A percentile compares a stretch with the other conserved stretches of the same genome.
Evolutionary conservation across 2,329 filamentous ascomycete species (phyloP).

Genomic region (Atkinsonella texensis): DNA sequence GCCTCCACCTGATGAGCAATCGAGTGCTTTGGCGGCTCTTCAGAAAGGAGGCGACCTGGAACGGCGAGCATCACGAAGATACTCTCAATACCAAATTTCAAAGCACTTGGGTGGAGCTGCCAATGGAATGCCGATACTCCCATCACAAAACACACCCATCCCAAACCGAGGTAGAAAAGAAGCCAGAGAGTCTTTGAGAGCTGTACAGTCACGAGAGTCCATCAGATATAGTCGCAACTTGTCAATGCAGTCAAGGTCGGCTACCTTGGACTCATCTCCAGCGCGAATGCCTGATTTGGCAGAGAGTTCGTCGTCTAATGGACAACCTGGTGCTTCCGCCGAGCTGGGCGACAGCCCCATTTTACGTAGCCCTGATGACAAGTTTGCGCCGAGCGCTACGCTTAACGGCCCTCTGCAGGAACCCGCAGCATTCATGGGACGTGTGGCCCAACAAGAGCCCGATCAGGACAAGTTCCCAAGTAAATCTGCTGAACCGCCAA

Average conservation of each 20-base stretch:
- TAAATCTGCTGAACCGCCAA: constrained; percentile 12
- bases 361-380: constrained; percentile 54
- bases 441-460: constrained; percentile 7
- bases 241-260: constrained; percentile 31
- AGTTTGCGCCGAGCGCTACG: constrained; percentile 44
- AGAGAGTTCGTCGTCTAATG: constrained; percentile 37
- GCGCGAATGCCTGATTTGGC: constrained; percentile 50
- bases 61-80: constrained; percentile 79
- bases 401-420: constrained; percentile 45
- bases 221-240: constrained; percentile 36
- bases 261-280: constrained; percentile 45
- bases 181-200: constrained; percentile 70
- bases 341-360: constrained; percentile 15
- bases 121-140: constrained; percentile 76
- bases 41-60: constrained; percentile 90
- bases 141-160: constrained; percentile 68
- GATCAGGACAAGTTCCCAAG: constrained; percentile 10
- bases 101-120: constrained; percentile 77
- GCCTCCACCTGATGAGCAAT: constrained; percentile 65
- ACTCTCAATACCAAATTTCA: constrained; percentile 93
- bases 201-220: constrained; percentile 43
- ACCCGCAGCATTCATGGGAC: constrained; percentile 19
- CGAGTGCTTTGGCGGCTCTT: constrained; percentile 81
- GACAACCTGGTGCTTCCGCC: constrained; percentile 12
- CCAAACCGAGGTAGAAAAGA: constrained; percentile 74